A percentile compares a stretch with the other conserved stretches of the same genome.
phyloP scores from a whole-genome alignment of 768 basidiomycete genomes.

The Mycena chlorophos region DNA sequence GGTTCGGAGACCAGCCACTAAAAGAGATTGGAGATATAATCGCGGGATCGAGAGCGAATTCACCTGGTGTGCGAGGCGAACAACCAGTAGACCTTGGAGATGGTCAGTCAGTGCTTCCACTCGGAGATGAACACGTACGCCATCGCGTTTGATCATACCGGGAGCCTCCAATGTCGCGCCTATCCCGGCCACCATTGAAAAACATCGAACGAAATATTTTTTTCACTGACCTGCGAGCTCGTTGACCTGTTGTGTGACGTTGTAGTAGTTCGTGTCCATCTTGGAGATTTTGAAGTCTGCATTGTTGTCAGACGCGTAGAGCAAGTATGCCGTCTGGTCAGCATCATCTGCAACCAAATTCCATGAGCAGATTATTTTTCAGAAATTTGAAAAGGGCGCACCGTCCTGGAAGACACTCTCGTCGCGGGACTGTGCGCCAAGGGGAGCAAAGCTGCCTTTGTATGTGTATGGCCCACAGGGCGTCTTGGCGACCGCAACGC shows the following conservation, averaged over 20 bases:
- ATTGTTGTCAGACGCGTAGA: conserved; percentile 69
- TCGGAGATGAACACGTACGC: conserved; percentile 31
- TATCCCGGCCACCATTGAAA: conserved; percentile 24
- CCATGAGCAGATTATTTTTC: conserved; percentile 6
- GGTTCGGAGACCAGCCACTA: conserved; percentile 57
- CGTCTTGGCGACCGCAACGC: conserved; percentile 56
- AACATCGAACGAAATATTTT: background rate
- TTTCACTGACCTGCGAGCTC: conserved; percentile 39
- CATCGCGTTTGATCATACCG: conserved; percentile 59
- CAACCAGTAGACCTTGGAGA: conserved; percentile 42
- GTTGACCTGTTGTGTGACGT: conserved; percentile 48
- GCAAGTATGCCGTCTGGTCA: conserved; percentile 52
- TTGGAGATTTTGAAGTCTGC: conserved; percentile 67
- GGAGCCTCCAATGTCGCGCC: conserved; percentile 62
- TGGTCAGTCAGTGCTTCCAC: background rate
- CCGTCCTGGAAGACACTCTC: conserved; percentile 60
- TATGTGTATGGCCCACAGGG: conserved; percentile 65
- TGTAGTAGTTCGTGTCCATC: conserved; percentile 59
- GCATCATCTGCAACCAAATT: conserved; percentile 39
- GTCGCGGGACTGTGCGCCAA: conserved; percentile 61
- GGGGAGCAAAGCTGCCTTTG: conserved; percentile 53
- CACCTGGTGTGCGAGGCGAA: conserved; percentile 57
- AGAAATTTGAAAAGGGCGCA: conserved; percentile 24
- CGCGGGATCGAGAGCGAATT: background rate
- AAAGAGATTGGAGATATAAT: background rate